A percentile compares a stretch with the other conserved stretches of the same genome.
phyloP scores from a whole-genome alignment of 164 flowering plant genomes.

The Umbilicus rupestris region DNA sequence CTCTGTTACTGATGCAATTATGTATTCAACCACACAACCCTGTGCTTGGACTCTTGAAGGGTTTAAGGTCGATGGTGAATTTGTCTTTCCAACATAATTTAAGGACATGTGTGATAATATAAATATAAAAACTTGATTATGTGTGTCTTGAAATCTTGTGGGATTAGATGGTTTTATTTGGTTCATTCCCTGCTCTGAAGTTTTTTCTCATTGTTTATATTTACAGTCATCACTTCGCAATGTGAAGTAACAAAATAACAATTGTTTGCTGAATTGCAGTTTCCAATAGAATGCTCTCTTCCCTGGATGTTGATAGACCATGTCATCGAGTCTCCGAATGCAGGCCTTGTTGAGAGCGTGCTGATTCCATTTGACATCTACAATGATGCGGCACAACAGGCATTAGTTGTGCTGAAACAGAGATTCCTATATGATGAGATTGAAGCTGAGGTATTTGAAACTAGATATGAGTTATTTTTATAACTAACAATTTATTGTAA shows the following conservation, averaged over 20 bases:
- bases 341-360: constrained; percentile 82
- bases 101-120: background rate
- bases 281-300: constrained; percentile 98
- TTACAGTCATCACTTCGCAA: background rate
- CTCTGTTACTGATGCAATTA: too few species aligned
- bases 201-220: background rate
- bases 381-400: constrained; percentile 95
- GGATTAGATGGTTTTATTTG: background rate
- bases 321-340: constrained; percentile 63
- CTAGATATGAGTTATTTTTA: background rate
- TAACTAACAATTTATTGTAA: background rate
- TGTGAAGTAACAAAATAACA: background rate
- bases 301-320: constrained; percentile 98
- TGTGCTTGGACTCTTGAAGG: background rate
- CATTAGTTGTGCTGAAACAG: constrained; percentile 72
- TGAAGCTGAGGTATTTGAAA: constrained; percentile 83
- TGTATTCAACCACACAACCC: too few species aligned
- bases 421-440: constrained; percentile 98
- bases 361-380: constrained; percentile 90
- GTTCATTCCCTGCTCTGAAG: background rate
- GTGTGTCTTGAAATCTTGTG: background rate
- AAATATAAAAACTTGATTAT: background rate
- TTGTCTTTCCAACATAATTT: background rate
- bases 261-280: constrained; percentile 32
- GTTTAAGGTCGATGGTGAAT: background rate